Conservation (phyloP, 805 yeast species). For the Priceomyces carsonii region DNA sequence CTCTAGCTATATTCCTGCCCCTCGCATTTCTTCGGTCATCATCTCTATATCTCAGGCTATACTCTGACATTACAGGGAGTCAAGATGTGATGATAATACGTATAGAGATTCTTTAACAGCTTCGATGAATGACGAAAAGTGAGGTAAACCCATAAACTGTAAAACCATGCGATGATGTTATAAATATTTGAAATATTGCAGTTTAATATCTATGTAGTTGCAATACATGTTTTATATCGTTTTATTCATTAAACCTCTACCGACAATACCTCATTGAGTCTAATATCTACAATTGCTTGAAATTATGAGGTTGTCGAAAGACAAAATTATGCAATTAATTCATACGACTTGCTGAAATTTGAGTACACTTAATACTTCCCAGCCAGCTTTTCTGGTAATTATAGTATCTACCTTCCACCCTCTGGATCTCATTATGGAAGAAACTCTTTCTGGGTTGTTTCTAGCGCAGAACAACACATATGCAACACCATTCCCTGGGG, state of each 20-base stretch:
- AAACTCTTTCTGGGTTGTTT: constrained; percentile 72
- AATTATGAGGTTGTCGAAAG: background rate
- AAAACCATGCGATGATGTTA: background rate
- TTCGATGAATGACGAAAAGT: background rate
- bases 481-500: constrained; percentile 63
- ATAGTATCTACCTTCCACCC: constrained; percentile 60
- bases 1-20: constrained; percentile 9
- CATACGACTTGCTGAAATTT: constrained; percentile 52
- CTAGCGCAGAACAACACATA: constrained; percentile 90
- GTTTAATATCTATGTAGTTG: background rate
- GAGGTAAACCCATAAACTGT: background rate
- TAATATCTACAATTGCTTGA: background rate
- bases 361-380: constrained; percentile 87
- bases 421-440: constrained; percentile 40
- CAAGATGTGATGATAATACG: background rate
- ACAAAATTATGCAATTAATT: constrained; percentile 7
- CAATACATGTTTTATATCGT: too few species aligned
- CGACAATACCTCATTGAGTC: too few species aligned
- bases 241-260: too few species aligned
- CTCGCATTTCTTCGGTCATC: constrained; percentile 6
- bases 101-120: background rate
- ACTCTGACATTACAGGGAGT: constrained; percentile 6
- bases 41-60: constrained; percentile 9
- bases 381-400: constrained; percentile 81
- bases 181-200: background rate